Evolutionary conservation across 2,329 filamentous ascomycete species (phyloP).

Genomic region (Capronia epimyces): DNA sequence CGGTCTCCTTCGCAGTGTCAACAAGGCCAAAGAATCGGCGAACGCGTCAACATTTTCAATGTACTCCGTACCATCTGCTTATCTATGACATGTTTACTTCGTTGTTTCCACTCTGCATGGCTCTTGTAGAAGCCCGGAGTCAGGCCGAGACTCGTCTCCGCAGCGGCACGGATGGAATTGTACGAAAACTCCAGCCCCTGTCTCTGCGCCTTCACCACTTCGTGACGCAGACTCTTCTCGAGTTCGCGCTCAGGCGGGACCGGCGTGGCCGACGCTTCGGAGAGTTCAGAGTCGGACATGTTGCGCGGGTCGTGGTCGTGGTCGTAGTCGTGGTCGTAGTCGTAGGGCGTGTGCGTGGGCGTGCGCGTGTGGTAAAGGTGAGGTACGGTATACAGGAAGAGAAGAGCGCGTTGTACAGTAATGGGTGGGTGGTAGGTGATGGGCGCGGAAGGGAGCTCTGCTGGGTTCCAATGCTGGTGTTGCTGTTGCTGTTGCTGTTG

Average conservation of each 20-base stretch:
- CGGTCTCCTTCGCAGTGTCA: constrained; percentile 31
- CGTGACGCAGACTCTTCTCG: constrained; percentile 38
- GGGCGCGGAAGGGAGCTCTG: too few relatives aligned
- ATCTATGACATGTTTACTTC: constrained; percentile 51
- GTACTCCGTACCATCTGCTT: constrained; percentile 50
- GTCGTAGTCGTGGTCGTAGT: too few relatives aligned
- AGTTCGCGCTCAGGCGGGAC: constrained; percentile 35
- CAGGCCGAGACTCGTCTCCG: constrained; percentile 49
- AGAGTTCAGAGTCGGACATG: constrained; percentile 34
- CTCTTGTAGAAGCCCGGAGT: constrained; percentile 52
- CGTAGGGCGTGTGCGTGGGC: too few relatives aligned
- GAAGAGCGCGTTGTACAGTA: too few relatives aligned
- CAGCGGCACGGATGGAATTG: constrained; percentile 50
- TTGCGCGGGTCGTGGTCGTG: not conserved
- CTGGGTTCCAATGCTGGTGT: too few relatives aligned
- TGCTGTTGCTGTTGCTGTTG: too few relatives aligned
- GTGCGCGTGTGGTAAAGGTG: too few relatives aligned
- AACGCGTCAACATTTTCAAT: constrained; percentile 17
- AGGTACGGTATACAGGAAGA: too few relatives aligned
- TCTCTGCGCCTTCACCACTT: constrained; percentile 34
- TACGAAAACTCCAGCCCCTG: constrained; percentile 51
- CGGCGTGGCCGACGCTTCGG: constrained; percentile 23
- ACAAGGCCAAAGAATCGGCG: not conserved
- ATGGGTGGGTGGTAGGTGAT: too few relatives aligned
- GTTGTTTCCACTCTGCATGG: constrained; percentile 50